Percentiles rank a stretch among this genome's conserved stretches.
Evolutionary conservation across 129 eudicot species (phyloP).

Genomic region (Glebionis coronaria): DNA sequence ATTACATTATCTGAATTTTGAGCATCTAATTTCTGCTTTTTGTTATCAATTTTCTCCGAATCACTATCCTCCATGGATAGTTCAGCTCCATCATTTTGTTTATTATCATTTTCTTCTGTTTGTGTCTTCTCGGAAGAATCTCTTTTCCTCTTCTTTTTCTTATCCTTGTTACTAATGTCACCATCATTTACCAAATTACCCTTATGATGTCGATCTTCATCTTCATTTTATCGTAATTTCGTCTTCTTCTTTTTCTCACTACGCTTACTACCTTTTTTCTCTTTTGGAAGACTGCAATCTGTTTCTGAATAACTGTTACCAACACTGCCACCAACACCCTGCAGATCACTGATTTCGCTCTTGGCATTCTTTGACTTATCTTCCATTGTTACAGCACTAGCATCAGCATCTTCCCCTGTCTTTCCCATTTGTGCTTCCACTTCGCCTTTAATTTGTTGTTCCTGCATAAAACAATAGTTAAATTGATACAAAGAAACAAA

Average conservation of each 20-base stretch:
- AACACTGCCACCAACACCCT: neutral
- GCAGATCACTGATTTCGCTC: slow-evolving; percentile 15
- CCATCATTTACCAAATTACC: too few species aligned
- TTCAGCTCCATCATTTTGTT: neutral
- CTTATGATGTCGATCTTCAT: too few species aligned
- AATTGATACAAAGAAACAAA: too few species aligned
- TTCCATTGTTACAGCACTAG: slow-evolving; percentile 15
- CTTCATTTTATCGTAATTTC: neutral
- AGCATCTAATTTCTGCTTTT: too few species aligned
- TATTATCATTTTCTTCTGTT: slow-evolving; percentile 13
- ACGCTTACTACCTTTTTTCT: slow-evolving; percentile 12
- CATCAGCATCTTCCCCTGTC: slow-evolving; percentile 16
- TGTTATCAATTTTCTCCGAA: too few species aligned
- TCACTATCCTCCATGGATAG: too few species aligned
- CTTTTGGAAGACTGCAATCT: neutral
- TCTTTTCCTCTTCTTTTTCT: neutral
- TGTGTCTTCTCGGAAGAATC: neutral
- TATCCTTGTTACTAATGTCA: too few species aligned
- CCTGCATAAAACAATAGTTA: too few species aligned
- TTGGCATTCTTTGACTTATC: slow-evolving; percentile 14
- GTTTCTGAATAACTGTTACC: slow-evolving; percentile 14
- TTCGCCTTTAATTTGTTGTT: neutral
- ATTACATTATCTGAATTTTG: too few species aligned
- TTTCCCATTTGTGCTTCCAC: slow-evolving; percentile 22
- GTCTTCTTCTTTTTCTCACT: slow-evolving; percentile 8